These are phyloP conservation scores for Epichloe hybrida DNA, from an alignment of 2,329 filamentous ascomycete genomes.

Conservation along the genomic window DNA sequence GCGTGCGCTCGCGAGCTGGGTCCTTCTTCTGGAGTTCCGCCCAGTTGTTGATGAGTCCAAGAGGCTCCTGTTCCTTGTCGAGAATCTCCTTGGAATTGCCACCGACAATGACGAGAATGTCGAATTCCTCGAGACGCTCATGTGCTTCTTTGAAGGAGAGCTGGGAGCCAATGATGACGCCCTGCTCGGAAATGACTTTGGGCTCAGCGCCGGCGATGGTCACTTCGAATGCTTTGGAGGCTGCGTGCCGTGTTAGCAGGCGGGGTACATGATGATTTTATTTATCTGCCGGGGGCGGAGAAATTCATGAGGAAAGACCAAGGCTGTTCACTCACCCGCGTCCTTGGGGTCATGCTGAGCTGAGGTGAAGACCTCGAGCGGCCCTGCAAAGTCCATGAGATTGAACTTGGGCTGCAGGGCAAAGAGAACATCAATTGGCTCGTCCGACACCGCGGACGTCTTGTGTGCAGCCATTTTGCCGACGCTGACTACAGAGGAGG, in stretches of 20 bases:
- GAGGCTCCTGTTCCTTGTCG: slow-evolving; percentile 53
- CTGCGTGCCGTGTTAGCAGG: slow-evolving; percentile 18
- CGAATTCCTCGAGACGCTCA: slow-evolving; percentile 59
- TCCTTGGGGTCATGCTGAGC: slow-evolving; percentile 42
- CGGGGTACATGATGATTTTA: too few relatives aligned
- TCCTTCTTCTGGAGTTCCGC: slow-evolving; percentile 69
- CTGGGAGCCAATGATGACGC: slow-evolving; percentile 58
- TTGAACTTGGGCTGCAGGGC: slow-evolving; percentile 47
- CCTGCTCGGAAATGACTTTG: slow-evolving; percentile 45
- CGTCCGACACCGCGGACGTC: slow-evolving; percentile 43
- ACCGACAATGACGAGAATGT: slow-evolving; percentile 66
- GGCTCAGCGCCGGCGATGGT: slow-evolving; percentile 40
- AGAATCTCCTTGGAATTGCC: slow-evolving; percentile 52
- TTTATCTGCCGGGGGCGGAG: too few relatives aligned
- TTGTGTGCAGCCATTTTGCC: slow-evolving; percentile 43
- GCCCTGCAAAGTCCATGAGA: slow-evolving; percentile 43
- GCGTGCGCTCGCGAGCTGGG: slow-evolving; percentile 64
- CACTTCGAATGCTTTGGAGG: slow-evolving; percentile 43
- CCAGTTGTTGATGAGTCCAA: slow-evolving; percentile 61
- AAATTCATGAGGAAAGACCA: not conserved
- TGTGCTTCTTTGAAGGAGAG: slow-evolving; percentile 69
- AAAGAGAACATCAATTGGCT: slow-evolving; percentile 45
- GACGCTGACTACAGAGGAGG: slow-evolving; percentile 4
- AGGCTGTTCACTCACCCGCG: slow-evolving; percentile 23
- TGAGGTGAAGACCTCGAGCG: slow-evolving; percentile 35